Evolutionary conservation across 495 filamentous ascomycete genomes (phyloP), one percentile per base, ranked within the genome.

Genomic region (Podospora appendiculata): DNA sequence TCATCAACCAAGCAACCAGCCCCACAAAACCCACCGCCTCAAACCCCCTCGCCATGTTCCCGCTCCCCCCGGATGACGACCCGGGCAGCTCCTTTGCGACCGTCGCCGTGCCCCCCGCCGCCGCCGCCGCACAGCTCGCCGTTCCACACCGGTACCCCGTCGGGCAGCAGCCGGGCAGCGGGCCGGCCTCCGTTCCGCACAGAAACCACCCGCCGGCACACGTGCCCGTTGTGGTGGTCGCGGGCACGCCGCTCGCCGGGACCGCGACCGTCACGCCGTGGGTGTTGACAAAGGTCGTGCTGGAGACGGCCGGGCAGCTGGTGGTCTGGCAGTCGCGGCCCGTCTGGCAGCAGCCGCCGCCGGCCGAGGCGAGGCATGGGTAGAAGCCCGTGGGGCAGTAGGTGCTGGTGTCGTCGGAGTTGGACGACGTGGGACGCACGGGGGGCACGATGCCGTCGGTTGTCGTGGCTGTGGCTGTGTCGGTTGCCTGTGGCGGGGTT

Each of bases 131-230:
- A 63, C 90, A 95, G 62, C 85, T 87, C 17, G 74, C 72, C 17
- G 69, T 67, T 9, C 89, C 89, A 69, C 90, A 95, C 6, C 53
- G 66, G 63, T 82, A 92, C 16, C 87, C 88, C 18, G 54, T 70
- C 4, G 89, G 89, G 74, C 90, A 96, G 61, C 90, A 96, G 8
- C 90, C 90, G 0, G 83, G 78, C 0, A 71, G 71, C 11, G 72
- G 77, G 6, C 79, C 80, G 0, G 79, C 80, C 50, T 61, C 64
- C 0, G 34, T 47, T 14, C 68, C 68, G 57, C 90, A 96, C 40
- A 74, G 77, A 50, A 81, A 88, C 90, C 90, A 96, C 3, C 90
- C 90, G 18, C 49, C 67, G 0, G 89, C 88, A 56, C 90, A 96
- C 25, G 63, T 70, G 9, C 74, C 69, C 7, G 64, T 65, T 0